A percentile compares a stretch with the other conserved stretches of the same genome.
phyloP scores from a whole-genome alignment of 2,329 filamentous ascomycete genomes.

The Talaromyces sp. region DNA sequence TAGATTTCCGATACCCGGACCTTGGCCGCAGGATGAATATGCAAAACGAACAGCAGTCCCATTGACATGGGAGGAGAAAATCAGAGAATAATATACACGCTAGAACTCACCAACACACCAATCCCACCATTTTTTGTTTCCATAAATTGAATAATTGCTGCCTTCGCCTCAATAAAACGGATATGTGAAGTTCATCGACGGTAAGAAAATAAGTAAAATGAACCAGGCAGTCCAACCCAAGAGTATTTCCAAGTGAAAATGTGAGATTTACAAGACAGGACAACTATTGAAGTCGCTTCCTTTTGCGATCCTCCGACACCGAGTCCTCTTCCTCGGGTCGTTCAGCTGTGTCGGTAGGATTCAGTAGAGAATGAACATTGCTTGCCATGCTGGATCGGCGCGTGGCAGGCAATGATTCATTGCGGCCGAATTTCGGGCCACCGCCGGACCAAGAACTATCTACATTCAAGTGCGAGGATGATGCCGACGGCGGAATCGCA shows the following conservation, averaged over 20 bases:
- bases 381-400: conserved; percentile 66
- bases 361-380: conserved; percentile 62
- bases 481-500: background rate
- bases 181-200: background rate
- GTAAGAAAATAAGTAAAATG: background rate
- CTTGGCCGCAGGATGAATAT: background rate
- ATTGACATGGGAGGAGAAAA: background rate
- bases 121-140: background rate
- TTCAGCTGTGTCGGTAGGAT: conserved; percentile 64
- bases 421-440: conserved; percentile 36
- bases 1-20: background rate
- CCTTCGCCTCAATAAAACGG: background rate
- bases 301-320: conserved; percentile 54
- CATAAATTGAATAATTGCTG: background rate
- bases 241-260: background rate
- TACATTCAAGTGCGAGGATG: conserved; percentile 28
- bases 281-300: conserved; percentile 50
- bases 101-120: background rate
- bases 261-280: background rate
- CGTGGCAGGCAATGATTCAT: conserved; percentile 52
- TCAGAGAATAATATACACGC: background rate
- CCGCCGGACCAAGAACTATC: conserved; percentile 51
- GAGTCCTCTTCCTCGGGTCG: conserved; percentile 59
- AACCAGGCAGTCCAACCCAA: background rate
- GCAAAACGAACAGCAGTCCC: background rate